Evolutionary conservation across 1,284 basidiomycete species (phyloP).

Genomic region (Ceratobasidium sp.): DNA sequence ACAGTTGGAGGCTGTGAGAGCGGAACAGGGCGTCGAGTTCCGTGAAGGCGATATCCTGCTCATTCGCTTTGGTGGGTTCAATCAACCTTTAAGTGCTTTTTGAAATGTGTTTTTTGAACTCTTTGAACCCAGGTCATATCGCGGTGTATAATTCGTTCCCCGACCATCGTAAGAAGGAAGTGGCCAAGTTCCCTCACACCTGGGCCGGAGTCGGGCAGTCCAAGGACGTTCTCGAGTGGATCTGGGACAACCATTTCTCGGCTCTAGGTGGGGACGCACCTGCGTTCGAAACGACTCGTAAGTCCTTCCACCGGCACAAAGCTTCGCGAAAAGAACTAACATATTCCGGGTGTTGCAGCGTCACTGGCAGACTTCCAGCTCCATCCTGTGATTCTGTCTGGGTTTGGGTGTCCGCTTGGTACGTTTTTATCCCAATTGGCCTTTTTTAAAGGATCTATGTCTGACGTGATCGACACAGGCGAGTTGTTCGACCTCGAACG

Average conservation of each 20-base stretch:
- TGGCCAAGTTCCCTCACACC: constrained; percentile 40
- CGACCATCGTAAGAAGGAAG: constrained; percentile 46
- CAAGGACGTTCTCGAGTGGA: constrained; percentile 52
- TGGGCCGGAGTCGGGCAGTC: constrained; percentile 48
- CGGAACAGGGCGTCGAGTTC: constrained; percentile 49
- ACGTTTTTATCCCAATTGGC: not conserved
- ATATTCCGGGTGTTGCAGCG: not conserved
- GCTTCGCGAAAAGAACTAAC: not conserved
- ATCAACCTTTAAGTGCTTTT: constrained; percentile 44
- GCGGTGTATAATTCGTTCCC: constrained; percentile 21
- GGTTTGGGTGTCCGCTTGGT: constrained; percentile 47
- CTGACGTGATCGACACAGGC: constrained; percentile 50
- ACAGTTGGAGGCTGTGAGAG: constrained; percentile 50
- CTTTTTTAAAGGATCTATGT: not conserved
- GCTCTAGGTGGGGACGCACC: constrained; percentile 54
- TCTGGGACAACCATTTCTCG: constrained; percentile 56
- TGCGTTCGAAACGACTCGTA: constrained; percentile 44
- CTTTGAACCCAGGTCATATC: constrained; percentile 46
- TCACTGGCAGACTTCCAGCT: constrained; percentile 12
- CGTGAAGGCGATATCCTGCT: constrained; percentile 52
- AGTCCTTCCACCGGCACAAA: not conserved
- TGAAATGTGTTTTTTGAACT: constrained; percentile 48
- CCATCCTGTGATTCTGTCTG: constrained; percentile 47
- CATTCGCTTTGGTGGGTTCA: constrained; percentile 49
- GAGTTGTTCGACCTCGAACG: constrained; percentile 55